Percentiles rank a stretch among this genome's conserved stretches.
Evolutionary conservation across 768 basidiomycete genomes (phyloP).

Genomic region (Lactifluus piperatus): DNA sequence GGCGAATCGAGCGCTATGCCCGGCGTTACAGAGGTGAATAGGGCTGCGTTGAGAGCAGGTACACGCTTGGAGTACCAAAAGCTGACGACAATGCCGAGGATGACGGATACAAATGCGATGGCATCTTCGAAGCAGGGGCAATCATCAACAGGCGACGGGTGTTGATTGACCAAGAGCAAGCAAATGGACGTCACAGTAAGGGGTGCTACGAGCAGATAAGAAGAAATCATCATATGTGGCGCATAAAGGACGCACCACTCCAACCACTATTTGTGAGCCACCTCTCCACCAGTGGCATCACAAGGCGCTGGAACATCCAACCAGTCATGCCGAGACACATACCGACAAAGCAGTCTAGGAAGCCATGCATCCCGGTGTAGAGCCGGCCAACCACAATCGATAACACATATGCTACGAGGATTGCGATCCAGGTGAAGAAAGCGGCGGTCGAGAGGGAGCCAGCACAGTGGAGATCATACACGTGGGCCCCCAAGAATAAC

Average conservation of each 20-base stretch:
- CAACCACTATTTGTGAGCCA: constrained; percentile 34
- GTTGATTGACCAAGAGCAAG: constrained; percentile 72
- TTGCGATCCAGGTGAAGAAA: constrained; percentile 32
- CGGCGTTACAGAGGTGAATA: constrained; percentile 40
- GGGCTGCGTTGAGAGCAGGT: constrained; percentile 28
- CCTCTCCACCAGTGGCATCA: constrained; percentile 32
- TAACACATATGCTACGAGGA: constrained; percentile 50
- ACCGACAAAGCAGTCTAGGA: constrained; percentile 64
- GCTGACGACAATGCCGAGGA: constrained; percentile 62
- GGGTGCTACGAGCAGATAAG: constrained; percentile 36
- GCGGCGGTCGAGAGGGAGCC: constrained; percentile 36
- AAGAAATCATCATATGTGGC: neutral
- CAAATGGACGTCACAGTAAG: constrained; percentile 51
- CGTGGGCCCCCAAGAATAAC: constrained; percentile 59
- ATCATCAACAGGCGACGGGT: constrained; percentile 92
- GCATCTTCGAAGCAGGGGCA: constrained; percentile 99
- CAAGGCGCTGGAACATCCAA: constrained; percentile 41
- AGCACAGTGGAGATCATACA: constrained; percentile 41
- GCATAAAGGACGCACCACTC: constrained; percentile 26
- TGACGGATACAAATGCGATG: constrained; percentile 83
- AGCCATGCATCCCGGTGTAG: constrained; percentile 85
- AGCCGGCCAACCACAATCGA: constrained; percentile 74
- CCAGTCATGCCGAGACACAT: constrained; percentile 54
- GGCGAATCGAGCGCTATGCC: constrained; percentile 41
- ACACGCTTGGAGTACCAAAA: constrained; percentile 51